These are phyloP conservation scores for Erodium texanum DNA, from an alignment of 441 rosid genomes.

Conservation along the genomic window DNA sequence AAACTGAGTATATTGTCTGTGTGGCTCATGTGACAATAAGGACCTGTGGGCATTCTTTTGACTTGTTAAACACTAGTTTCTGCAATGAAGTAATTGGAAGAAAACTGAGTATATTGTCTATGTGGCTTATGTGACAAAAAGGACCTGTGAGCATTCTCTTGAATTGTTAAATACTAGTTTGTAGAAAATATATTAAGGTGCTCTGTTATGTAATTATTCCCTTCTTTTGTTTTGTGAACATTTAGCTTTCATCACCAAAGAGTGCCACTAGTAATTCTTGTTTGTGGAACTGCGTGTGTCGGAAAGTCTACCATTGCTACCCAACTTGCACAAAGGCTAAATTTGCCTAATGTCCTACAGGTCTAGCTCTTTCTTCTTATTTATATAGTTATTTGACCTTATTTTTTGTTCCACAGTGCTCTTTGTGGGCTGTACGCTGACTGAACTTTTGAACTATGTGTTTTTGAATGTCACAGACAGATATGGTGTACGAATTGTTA, in stretches of 20 bases:
- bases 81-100: background rate
- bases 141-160: background rate
- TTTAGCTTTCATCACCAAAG: slow-evolving; percentile 95
- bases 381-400: slow-evolving; percentile 4
- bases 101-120: background rate
- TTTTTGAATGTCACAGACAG: slow-evolving; percentile 53
- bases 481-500: slow-evolving; percentile 93
- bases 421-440: slow-evolving; percentile 10
- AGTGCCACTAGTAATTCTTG: slow-evolving; percentile 94
- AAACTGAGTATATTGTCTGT: background rate
- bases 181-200: slow-evolving; percentile 8
- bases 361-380: slow-evolving; percentile 27
- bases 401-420: background rate
- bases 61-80: background rate
- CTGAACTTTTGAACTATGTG: slow-evolving; percentile 14
- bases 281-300: slow-evolving; percentile 96
- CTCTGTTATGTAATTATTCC: slow-evolving; percentile 10
- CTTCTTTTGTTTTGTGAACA: slow-evolving; percentile 10
- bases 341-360: slow-evolving; percentile 94
- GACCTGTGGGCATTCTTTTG: background rate
- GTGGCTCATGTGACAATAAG: background rate
- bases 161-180: background rate
- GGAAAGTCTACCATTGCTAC: slow-evolving; percentile 98
- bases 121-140: background rate
- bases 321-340: slow-evolving; percentile 95